Conservation (phyloP, 768 basidiomycete genomes). For the Pisolithus orientalis region DNA sequence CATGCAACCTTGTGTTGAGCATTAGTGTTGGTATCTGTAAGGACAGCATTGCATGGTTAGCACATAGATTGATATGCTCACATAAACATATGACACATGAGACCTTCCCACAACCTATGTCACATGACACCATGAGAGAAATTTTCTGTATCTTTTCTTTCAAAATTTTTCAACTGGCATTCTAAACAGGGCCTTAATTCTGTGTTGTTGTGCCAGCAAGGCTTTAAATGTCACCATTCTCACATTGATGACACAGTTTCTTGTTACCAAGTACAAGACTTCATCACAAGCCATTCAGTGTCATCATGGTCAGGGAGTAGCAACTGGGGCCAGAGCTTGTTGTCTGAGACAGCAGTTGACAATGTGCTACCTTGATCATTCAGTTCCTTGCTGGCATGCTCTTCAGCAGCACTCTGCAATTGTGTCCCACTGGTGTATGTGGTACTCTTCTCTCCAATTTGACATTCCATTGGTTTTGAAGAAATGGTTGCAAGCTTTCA, state of each 20-base stretch:
- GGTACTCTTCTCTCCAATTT: neutral
- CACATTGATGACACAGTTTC: conserved; percentile 5
- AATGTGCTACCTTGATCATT: neutral
- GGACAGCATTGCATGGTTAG: too few species aligned
- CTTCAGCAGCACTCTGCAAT: conserved; percentile 18
- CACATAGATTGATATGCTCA: too few species aligned
- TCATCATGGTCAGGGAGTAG: conserved; percentile 13
- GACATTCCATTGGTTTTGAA: neutral
- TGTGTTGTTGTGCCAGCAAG: neutral
- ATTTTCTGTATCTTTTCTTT: too few species aligned
- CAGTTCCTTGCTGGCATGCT: conserved; percentile 18
- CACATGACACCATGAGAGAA: too few species aligned
- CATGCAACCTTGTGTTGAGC: too few species aligned
- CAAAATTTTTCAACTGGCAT: too few species aligned
- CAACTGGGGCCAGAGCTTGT: conserved; percentile 14
- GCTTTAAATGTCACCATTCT: conserved; percentile 12
- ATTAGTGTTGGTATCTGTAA: too few species aligned
- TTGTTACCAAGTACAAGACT: conserved; percentile 20
- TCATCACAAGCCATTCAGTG: conserved; percentile 23
- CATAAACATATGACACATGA: too few species aligned
- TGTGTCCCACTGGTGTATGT: conserved; percentile 21
- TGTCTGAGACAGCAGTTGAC: neutral
- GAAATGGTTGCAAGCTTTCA: conserved; percentile 33
- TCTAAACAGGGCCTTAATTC: neutral
- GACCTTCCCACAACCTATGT: too few species aligned